Evolutionary conservation across 2,329 filamentous ascomycete species (phyloP).

Genomic region (Neonectria magnoliae): DNA sequence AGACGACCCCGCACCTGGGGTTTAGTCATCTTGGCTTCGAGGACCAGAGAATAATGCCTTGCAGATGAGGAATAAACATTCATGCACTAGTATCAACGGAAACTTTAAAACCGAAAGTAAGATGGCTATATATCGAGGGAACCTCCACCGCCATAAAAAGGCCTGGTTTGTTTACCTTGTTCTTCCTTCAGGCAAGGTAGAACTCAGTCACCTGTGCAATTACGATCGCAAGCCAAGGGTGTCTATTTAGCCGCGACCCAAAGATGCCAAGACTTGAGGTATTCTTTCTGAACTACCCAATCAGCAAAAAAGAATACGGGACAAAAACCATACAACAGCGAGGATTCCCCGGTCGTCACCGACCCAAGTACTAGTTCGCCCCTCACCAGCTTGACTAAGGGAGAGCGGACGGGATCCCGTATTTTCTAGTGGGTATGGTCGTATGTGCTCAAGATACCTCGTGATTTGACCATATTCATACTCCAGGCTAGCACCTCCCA

Average conservation of each 20-base stretch:
- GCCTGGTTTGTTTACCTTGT: background rate
- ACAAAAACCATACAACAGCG: background rate
- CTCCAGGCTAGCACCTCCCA: slow-evolving; percentile 3
- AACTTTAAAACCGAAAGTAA: background rate
- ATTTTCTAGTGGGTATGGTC: too few relatives aligned
- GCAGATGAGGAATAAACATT: too few relatives aligned
- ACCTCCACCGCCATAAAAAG: background rate
- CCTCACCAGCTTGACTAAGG: background rate
- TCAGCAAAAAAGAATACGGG: background rate
- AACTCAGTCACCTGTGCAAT: background rate
- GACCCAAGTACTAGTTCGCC: background rate
- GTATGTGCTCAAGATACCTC: too few relatives aligned
- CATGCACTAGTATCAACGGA: background rate
- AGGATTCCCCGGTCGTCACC: background rate
- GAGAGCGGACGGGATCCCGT: background rate
- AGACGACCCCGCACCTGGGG: background rate
- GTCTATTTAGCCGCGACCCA: background rate
- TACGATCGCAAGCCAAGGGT: background rate
- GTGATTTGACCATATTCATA: too few relatives aligned
- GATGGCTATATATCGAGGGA: background rate
- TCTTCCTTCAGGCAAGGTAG: background rate
- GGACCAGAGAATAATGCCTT: background rate
- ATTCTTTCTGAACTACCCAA: too few relatives aligned
- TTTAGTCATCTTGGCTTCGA: background rate
- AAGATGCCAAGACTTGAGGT: too few relatives aligned